phyloP scores from a whole-genome alignment of 1,284 basidiomycete species.

The Ceratobasidium sp. region DNA sequence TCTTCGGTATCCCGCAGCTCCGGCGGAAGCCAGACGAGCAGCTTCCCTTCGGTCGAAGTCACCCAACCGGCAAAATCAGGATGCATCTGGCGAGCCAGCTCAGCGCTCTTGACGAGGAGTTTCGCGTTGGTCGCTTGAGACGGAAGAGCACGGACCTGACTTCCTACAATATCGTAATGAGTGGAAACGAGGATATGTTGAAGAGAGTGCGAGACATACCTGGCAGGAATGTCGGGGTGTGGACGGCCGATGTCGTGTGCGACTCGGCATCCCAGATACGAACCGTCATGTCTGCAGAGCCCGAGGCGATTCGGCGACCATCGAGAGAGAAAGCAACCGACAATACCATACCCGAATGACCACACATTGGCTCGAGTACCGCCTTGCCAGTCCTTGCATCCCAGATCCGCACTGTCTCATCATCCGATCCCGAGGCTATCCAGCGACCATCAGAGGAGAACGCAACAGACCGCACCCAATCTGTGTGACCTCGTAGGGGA shows the following conservation, averaged over 20 bases:
- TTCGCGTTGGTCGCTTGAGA: no score
- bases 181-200: no score
- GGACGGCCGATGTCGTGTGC: no score
- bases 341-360: not conserved
- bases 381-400: constrained; percentile 60
- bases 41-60: not conserved
- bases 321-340: not conserved
- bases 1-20: not conserved
- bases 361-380: not conserved
- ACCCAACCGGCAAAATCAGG: not conserved
- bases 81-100: not conserved
- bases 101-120: not conserved
- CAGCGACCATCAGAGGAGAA: constrained; percentile 87
- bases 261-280: no score
- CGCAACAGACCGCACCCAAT: constrained; percentile 86
- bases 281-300: not conserved
- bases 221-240: no score
- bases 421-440: constrained; percentile 84
- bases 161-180: no score
- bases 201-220: no score
- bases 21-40: not conserved
- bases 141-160: no score
- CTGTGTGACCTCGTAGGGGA: constrained; percentile 81
- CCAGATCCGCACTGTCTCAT: constrained; percentile 91
- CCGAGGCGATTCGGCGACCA: not conserved